phyloP scores from a whole-genome alignment of 2,329 filamentous ascomycete species.

The Pyrenophora teres region DNA sequence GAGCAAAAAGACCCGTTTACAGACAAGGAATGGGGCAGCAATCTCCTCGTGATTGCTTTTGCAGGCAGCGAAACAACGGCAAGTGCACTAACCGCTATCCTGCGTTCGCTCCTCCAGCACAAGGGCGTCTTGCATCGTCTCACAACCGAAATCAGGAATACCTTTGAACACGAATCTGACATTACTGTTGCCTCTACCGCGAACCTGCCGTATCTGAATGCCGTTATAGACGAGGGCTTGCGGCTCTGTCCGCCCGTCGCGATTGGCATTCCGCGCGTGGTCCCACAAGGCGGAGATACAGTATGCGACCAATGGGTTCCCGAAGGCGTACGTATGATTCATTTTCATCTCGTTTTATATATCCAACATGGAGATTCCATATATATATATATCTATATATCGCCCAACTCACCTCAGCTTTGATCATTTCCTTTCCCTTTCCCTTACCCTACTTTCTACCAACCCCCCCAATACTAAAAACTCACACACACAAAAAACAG shows the following conservation, averaged over 20 bases:
- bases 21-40: conserved; percentile 46
- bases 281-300: conserved; percentile 28
- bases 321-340: conserved; percentile 26
- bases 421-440: too few relatives aligned
- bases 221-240: conserved; percentile 48
- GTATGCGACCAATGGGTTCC: conserved; percentile 32
- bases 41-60: conserved; percentile 46
- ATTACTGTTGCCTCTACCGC: conserved; percentile 28
- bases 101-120: conserved; percentile 41
- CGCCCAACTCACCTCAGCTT: too few relatives aligned
- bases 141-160: conserved; percentile 28
- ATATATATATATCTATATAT: too few relatives aligned
- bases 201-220: conserved; percentile 31
- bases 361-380: too few relatives aligned
- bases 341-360: too few relatives aligned
- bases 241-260: conserved; percentile 35
- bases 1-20: conserved; percentile 25
- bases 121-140: conserved; percentile 32
- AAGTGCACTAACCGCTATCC: conserved; percentile 44
- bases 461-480: too few relatives aligned
- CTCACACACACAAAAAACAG: too few relatives aligned
- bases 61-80: conserved; percentile 54
- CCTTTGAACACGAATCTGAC: conserved; percentile 29
- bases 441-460: too few relatives aligned
- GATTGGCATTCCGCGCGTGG: conserved; percentile 24